phyloP scores from a whole-genome alignment of 2,329 filamentous ascomycete species.

The Xylariaceae sp. region DNA sequence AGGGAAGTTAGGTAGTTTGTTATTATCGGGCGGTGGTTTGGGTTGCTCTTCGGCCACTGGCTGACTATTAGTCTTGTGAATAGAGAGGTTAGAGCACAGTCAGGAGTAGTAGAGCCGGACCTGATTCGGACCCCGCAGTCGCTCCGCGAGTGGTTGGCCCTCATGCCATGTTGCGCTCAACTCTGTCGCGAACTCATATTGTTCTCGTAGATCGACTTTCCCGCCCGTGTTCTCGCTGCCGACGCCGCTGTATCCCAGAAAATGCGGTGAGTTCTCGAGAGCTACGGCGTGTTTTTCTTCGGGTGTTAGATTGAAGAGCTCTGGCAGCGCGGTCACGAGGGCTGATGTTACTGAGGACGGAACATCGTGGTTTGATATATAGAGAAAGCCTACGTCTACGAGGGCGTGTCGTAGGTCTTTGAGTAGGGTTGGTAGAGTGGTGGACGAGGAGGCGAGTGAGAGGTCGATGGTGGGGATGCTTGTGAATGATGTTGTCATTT shows the following conservation, averaged over 20 bases:
- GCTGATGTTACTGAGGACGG: constrained; percentile 32
- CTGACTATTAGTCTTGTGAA: constrained; percentile 1
- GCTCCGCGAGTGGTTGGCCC: constrained; percentile 38
- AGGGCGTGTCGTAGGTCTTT: constrained; percentile 44
- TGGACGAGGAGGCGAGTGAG: constrained; percentile 38
- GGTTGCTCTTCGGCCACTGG: constrained; percentile 42
- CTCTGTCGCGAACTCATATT: constrained; percentile 60
- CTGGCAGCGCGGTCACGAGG: constrained; percentile 41
- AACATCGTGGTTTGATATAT: constrained; percentile 50
- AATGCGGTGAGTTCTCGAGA: constrained; percentile 55
- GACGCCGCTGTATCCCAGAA: constrained; percentile 56
- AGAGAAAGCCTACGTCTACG: constrained; percentile 52
- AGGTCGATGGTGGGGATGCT: constrained; percentile 50
- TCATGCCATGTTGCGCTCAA: constrained; percentile 37
- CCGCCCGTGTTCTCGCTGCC: constrained; percentile 57
- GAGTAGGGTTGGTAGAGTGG: constrained; percentile 37
- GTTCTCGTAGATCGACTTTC: constrained; percentile 51
- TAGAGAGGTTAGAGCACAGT: background rate
- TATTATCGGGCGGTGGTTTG: constrained; percentile 36
- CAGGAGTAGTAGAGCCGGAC: constrained; percentile 26
- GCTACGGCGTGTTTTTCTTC: constrained; percentile 40
- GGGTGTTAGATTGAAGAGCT: constrained; percentile 41
- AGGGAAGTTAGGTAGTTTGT: constrained; percentile 51
- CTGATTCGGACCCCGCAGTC: constrained; percentile 48
- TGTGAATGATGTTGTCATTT: constrained; percentile 30